Conservation (phyloP, 2,329 filamentous ascomycete genomes). For the Aureobasidium leucospermi region DNA sequence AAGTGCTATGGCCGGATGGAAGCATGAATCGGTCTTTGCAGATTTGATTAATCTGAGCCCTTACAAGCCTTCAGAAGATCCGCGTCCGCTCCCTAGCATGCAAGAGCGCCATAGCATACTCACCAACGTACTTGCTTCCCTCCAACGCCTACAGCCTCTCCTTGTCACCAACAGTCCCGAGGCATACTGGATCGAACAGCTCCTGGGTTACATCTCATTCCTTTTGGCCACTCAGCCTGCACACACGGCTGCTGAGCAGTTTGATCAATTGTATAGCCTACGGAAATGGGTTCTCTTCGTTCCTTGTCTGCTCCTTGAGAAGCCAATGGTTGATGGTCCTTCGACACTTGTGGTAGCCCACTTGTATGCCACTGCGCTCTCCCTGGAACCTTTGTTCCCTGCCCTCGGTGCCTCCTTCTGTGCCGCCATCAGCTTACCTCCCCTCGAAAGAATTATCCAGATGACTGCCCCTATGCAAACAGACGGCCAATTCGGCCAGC, state of each 20-base stretch:
- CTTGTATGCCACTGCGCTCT: conserved; percentile 81
- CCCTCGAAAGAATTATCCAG: conserved; percentile 79
- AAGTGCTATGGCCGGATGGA: conserved; percentile 85
- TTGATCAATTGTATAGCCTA: conserved; percentile 80
- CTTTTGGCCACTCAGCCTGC: conserved; percentile 35
- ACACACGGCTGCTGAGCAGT: conserved; percentile 66
- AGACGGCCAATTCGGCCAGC: conserved; percentile 33
- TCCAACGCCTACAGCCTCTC: conserved; percentile 38
- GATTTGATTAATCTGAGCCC: conserved; percentile 56
- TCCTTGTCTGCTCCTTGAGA: conserved; percentile 74
- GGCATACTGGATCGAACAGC: conserved; percentile 41
- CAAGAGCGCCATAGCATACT: conserved; percentile 23
- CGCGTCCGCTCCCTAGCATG: background rate
- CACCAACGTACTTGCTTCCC: conserved; percentile 33
- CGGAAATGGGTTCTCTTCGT: conserved; percentile 95
- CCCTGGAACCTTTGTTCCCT: conserved; percentile 84
- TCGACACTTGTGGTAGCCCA: conserved; percentile 80
- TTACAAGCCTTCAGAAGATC: background rate
- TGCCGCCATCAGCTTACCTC: conserved; percentile 59
- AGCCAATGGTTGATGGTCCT: conserved; percentile 65
- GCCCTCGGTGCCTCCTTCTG: conserved; percentile 84
- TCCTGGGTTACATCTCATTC: conserved; percentile 40
- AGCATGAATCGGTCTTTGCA: conserved; percentile 78
- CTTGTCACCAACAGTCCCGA: conserved; percentile 39
- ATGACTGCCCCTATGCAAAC: conserved; percentile 61